Percentiles rank a stretch among this genome's conserved stretches.
Evolutionary conservation across 257 asterid species (phyloP).

Genomic region (Parsonsia alboflavescens): DNA sequence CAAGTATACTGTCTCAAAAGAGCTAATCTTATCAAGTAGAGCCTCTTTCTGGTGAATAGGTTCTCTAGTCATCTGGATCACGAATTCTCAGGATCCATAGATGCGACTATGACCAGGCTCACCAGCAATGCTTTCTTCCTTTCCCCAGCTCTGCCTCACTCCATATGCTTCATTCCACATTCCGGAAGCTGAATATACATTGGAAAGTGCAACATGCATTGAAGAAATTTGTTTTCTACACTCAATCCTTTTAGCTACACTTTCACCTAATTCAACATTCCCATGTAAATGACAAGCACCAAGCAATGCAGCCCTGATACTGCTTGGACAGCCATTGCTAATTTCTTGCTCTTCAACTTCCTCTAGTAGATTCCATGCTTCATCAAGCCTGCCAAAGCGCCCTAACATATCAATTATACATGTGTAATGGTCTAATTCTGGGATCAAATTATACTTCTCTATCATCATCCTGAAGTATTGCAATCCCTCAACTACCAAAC

Average conservation of each 20-base stretch:
- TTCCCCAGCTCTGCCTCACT: constrained; percentile 30
- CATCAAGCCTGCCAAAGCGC: constrained; percentile 41
- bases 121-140: constrained; percentile 17
- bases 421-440: constrained; percentile 33
- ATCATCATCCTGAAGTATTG: constrained; percentile 32
- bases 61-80: constrained; percentile 9
- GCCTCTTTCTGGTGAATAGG: not conserved
- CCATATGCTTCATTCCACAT: constrained; percentile 41
- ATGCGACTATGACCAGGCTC: constrained; percentile 38
- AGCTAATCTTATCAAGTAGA: not conserved
- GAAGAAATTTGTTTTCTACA: constrained; percentile 17
- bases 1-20: not conserved
- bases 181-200: constrained; percentile 38
- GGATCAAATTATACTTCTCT: constrained; percentile 24
- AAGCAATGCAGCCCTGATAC: constrained; percentile 41
- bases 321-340: not conserved
- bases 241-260: constrained; percentile 28
- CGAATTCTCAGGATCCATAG: constrained; percentile 14
- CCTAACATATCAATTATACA: constrained; percentile 41
- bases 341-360: constrained; percentile 20
- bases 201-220: constrained; percentile 27
- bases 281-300: constrained; percentile 37
- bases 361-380: constrained; percentile 34
- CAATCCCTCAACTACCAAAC: constrained; percentile 36
- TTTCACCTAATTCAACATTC: constrained; percentile 29